Evolutionary conservation across 2,329 filamentous ascomycete species (phyloP), one percentile per base, ranked within the genome.

Genomic region (Xylariaceae sp.): DNA sequence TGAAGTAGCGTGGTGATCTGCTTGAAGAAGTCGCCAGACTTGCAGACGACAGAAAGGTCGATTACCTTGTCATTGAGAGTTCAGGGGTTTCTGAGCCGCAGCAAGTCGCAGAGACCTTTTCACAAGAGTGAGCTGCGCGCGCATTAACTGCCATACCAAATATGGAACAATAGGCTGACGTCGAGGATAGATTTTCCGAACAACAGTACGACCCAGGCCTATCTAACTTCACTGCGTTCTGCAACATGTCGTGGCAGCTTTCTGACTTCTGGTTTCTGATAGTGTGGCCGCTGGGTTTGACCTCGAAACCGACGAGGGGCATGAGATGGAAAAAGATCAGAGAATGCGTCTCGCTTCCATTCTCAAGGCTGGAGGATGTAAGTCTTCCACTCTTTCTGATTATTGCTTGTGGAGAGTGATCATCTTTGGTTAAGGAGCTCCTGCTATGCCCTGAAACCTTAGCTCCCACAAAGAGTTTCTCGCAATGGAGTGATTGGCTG

Each of bases 21-120:
- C 73, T 89, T 0, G 79, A 85, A 48, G 85, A 88, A 59, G 74
- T 88, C 0, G 83, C 83, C 1, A 74, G 74, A 1, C 69, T 88
- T 1, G 75, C 83, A 0, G 76, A 82, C 57, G 71, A 80, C 1
- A 74, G 79, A 16, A 69, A 75, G 40, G 83, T 88, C 29, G 82
- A 88, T 60, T 88, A 53, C n/a, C 42, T 54, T 5, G 27, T 54
- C 17, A 53, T 54, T 36, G 52, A 54, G 39, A 54, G 52, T 17
- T 50, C 49, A 1, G 49, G 52, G 21, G 52, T 53, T 11, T 52
- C 49, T 42, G 52, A 54, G 22, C 47, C 52, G 8, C 50, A 50
- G 49, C 52, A 54, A 25, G 52, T 54, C 2, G 52, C 49, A 8
- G 52, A 54, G 45, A 52, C 52, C 5, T 54, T 54, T n/a, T 52